Percentiles rank a stretch among this genome's conserved stretches.
Evolutionary conservation across 108 stramenopile genomes (phyloP).

Genomic region (Mayamaea pseudoterrestris): DNA sequence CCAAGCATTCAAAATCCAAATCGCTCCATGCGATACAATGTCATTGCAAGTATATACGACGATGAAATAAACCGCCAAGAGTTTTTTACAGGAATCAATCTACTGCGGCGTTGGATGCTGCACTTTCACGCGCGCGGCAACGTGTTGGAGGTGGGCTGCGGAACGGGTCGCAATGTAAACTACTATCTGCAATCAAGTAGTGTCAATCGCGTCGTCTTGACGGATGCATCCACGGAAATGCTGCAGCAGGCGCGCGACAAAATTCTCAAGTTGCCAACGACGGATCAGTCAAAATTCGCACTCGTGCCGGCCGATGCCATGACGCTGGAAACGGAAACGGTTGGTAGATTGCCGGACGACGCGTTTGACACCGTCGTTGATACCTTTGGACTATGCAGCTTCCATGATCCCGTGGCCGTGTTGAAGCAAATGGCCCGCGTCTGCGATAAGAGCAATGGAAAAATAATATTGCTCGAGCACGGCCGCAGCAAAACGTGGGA

Average conservation of each 20-base stretch:
- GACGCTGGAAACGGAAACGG: constrained; percentile 17
- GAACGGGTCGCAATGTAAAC: constrained; percentile 71
- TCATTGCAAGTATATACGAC: constrained; percentile 61
- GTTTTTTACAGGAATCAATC: constrained; percentile 58
- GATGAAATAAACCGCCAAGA: constrained; percentile 61
- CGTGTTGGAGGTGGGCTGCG: constrained; percentile 81
- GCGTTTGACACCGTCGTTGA: constrained; percentile 83
- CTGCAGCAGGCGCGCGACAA: constrained; percentile 49
- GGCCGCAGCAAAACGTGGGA: constrained; percentile 54
- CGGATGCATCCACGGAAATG: constrained; percentile 76
- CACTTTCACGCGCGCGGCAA: constrained; percentile 69
- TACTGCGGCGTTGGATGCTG: constrained; percentile 54
- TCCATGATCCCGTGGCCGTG: constrained; percentile 74
- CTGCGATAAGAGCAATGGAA: constrained; percentile 70
- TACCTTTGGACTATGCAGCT: constrained; percentile 88
- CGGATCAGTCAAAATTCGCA: constrained; percentile 26
- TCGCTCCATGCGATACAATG: constrained; percentile 31
- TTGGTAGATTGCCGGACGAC: constrained; percentile 35
- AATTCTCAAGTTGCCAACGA: constrained; percentile 8
- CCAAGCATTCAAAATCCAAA: constrained; percentile 18
- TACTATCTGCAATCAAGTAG: constrained; percentile 40
- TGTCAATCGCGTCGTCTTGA: constrained; percentile 51
- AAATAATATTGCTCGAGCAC: constrained; percentile 71
- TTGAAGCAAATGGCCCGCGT: constrained; percentile 77
- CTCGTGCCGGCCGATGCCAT: constrained; percentile 48